Evolutionary conservation across 148 eudicot species (phyloP).

Genomic region (Fallopia convolvulus): DNA sequence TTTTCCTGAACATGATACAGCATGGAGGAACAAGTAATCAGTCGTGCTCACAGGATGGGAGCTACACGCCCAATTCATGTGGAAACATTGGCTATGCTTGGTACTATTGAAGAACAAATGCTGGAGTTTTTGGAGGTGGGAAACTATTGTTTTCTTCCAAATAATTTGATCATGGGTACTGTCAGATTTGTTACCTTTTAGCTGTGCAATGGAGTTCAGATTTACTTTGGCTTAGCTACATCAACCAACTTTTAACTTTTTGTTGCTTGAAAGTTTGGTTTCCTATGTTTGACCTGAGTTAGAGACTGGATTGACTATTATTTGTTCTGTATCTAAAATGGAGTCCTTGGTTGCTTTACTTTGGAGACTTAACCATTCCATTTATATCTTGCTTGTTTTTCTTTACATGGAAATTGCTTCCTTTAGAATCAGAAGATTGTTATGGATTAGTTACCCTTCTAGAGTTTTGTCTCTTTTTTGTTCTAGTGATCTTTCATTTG

Average conservation of each 20-base stretch:
- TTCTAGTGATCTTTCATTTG: neutral
- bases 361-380: neutral
- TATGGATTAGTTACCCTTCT: neutral
- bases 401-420: neutral
- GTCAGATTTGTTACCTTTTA: neutral
- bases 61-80: constrained; percentile 88
- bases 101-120: constrained; percentile 98
- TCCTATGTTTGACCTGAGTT: neutral
- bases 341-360: neutral
- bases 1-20: constrained; percentile 24
- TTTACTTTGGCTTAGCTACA: neutral
- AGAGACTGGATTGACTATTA: neutral
- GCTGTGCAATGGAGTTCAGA: neutral
- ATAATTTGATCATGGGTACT: neutral
- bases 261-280: neutral
- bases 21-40: constrained; percentile 98
- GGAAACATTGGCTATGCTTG: constrained; percentile 91
- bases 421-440: neutral
- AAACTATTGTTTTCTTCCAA: neutral
- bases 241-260: neutral
- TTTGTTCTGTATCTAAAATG: neutral
- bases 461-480: neutral
- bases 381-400: neutral
- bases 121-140: constrained; percentile 80
- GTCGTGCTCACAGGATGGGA: constrained; percentile 99